Conservation (phyloP, 768 basidiomycete species). For the Jaapia argillacea region DNA sequence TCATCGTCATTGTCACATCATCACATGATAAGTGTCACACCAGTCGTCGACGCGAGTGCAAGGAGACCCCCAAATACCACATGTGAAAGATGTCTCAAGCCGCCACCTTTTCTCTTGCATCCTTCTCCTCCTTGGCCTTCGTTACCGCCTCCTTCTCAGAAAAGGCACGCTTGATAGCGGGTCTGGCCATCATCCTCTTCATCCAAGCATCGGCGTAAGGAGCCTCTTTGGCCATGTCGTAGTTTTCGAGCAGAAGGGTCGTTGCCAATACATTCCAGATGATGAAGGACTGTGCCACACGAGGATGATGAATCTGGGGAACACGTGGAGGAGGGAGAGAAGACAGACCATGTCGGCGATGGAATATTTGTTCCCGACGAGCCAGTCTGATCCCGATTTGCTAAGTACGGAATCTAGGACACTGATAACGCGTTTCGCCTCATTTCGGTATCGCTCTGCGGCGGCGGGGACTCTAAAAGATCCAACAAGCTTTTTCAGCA, state of each 20-base stretch:
- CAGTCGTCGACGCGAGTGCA: too few species aligned
- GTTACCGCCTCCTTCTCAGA: neutral
- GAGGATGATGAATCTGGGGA: too few species aligned
- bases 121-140: neutral
- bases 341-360: constrained; percentile 3
- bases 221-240: neutral
- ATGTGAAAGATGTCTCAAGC: too few species aligned
- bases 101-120: neutral
- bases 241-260: neutral
- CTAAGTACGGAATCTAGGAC: constrained; percentile 8
- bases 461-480: constrained; percentile 5
- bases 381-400: constrained; percentile 9
- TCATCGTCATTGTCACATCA: too few species aligned
- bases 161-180: neutral
- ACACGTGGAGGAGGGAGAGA: neutral
- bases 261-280: neutral
- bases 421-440: constrained; percentile 9
- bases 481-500: too few species aligned
- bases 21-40: too few species aligned
- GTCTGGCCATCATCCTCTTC: neutral
- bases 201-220: neutral
- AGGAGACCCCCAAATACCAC: too few species aligned
- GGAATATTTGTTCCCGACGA: neutral
- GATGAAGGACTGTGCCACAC: neutral
- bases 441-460: constrained; percentile 8